A percentile compares a stretch with the other conserved stretches of the same genome.
Evolutionary conservation across 1,284 basidiomycete genomes (phyloP).

Genomic region (Leccinum discolor): DNA sequence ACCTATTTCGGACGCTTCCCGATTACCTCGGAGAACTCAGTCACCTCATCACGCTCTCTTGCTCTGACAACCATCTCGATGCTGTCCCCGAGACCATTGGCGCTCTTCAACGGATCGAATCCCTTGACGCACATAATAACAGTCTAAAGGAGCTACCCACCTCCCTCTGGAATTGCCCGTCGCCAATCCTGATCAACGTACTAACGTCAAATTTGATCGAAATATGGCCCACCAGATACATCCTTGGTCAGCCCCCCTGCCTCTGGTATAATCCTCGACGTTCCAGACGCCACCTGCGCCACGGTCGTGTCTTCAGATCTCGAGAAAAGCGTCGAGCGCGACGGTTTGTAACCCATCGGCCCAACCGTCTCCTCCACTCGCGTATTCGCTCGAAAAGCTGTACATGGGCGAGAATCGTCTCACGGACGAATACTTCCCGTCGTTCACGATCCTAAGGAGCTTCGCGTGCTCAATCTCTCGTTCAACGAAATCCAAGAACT

Average conservation of each 20-base stretch:
- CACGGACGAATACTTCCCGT: constrained; percentile 78
- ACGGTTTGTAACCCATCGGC: constrained; percentile 10
- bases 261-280: constrained; percentile 23
- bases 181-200: constrained; percentile 74
- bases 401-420: constrained; percentile 37
- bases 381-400: too few species aligned
- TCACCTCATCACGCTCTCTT: constrained; percentile 76
- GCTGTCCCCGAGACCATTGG: constrained; percentile 82
- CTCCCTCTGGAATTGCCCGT: constrained; percentile 85
- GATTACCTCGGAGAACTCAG: constrained; percentile 77
- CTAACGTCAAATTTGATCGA: constrained; percentile 87
- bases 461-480: constrained; percentile 88
- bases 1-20: constrained; percentile 86
- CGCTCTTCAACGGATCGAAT: constrained; percentile 71
- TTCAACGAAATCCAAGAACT: constrained; percentile 96
- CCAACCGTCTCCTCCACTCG: too few species aligned
- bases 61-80: constrained; percentile 89
- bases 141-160: constrained; percentile 79
- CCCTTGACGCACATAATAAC: constrained; percentile 91
- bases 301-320: constrained; percentile 21
- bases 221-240: constrained; percentile 58
- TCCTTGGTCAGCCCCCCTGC: constrained; percentile 11
- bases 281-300: constrained; percentile 9
- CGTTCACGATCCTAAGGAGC: constrained; percentile 75
- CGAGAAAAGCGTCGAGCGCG: constrained; percentile 28